Evolutionary conservation across 83 land plant species (phyloP).

Genomic region (Picea mariana): DNA sequence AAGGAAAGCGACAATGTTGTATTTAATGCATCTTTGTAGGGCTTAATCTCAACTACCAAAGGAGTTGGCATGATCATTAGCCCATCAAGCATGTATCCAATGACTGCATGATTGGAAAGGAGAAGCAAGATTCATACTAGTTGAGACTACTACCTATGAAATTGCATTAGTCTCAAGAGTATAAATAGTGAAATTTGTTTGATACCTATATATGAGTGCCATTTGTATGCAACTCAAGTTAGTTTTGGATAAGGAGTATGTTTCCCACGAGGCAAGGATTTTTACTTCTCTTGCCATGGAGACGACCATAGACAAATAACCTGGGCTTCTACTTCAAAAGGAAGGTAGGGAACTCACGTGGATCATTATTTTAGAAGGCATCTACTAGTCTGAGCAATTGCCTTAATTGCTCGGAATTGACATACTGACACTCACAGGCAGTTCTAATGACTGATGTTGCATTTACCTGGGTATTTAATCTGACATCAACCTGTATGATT

Average conservation of each 20-base stretch:
- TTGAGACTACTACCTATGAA: constrained; percentile 6
- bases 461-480: constrained; percentile 6
- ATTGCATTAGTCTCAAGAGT: not conserved
- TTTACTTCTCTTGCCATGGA: not conserved
- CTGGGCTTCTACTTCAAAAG: not conserved
- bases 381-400: constrained; percentile 16
- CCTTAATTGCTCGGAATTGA: constrained; percentile 13
- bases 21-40: constrained; percentile 18
- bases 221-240: constrained; percentile 2
- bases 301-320: not conserved
- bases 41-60: not conserved
- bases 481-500: not conserved
- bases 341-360: constrained; percentile 6
- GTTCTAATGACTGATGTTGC: not conserved
- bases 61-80: not conserved
- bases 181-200: constrained; percentile 1
- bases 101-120: constrained; percentile 7
- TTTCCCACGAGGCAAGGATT: not conserved
- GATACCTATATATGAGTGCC: constrained; percentile 3
- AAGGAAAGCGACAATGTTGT: constrained; percentile 24
- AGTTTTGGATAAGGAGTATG: constrained; percentile 8
- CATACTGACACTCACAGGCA: constrained; percentile 1
- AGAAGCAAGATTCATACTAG: not conserved
- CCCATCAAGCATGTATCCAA: not conserved
- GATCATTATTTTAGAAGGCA: constrained; percentile 3